Evolutionary conservation across 495 filamentous ascomycete species (phyloP), one percentile per base, ranked within the genome.

Genomic region (Filosporella fistucella): DNA sequence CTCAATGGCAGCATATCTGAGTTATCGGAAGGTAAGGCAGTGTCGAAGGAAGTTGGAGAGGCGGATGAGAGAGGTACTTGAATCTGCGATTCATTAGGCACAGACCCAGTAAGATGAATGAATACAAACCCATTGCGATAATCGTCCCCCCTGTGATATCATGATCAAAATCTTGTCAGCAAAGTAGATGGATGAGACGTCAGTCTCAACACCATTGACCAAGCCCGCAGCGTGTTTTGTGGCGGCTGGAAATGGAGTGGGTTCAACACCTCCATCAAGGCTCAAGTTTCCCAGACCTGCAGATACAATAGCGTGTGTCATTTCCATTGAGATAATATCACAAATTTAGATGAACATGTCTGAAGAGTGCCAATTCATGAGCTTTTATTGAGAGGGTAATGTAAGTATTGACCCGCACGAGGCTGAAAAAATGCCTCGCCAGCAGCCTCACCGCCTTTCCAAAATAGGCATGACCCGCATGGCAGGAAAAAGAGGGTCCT

Each of bases 101-200:
- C 18, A 32, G 25, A 35, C 18, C 18, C 0, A 25, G 20, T 12
- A 24, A 16, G 4, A 29, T 5, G 14, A 21, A 24, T 4, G 21
- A 42, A 49, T 25, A 70, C 70, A 51, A 62, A 96, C 90, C 93
- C 93, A 98, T 69, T 97, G 93, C 8, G 87, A 85, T 28, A 96
- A 69, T 53, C 87, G 77, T 32, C 91, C 93, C 48, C 79, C 76
- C 64, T 96, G 91, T 3, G 86, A 86, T 48, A 98, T 77, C 0
- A 89, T 96, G 34, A 98, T 66, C 59, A 98, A 69, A 62, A 98
- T 94, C 64, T 88, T 95, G 72, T 98, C 93, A 10, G 84, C 80
- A 69, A 97, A 96, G 55, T 69, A 77, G 28, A 87, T 66, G 6
- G 69, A 72, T 40, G 77, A 81, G 36, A 87, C 81, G 55, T 88